These are phyloP conservation scores for Epichloe festucae DNA, from an alignment of 2,329 filamentous ascomycete genomes.

Conservation along the genomic window DNA sequence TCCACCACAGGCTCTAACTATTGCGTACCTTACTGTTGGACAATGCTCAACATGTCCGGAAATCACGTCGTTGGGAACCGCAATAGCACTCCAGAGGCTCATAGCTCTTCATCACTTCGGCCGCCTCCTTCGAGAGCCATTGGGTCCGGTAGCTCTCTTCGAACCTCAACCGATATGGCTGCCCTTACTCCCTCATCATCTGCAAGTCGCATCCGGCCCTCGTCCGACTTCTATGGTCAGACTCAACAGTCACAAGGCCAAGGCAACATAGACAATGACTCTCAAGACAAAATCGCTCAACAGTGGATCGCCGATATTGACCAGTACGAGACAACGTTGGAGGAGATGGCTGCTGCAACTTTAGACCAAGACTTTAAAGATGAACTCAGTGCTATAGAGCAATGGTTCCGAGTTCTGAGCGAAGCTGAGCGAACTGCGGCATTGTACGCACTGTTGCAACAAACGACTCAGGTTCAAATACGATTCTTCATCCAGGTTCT, in stretches of 20 bases:
- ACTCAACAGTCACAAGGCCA: constrained; percentile 55
- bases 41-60: constrained; percentile 52
- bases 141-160: constrained; percentile 71
- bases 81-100: constrained; percentile 92
- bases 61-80: constrained; percentile 67
- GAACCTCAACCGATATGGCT: constrained; percentile 92
- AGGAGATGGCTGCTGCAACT: constrained; percentile 98
- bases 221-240: constrained; percentile 88
- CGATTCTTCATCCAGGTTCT: constrained; percentile 98
- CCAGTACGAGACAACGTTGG: constrained; percentile 95
- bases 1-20: neutral
- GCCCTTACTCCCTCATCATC: constrained; percentile 55
- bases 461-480: constrained; percentile 97
- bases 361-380: constrained; percentile 99
- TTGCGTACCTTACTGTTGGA: constrained; percentile 7
- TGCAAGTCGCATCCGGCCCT: constrained; percentile 75
- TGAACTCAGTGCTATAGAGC: constrained; percentile 95
- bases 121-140: constrained; percentile 69
- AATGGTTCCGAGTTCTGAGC: constrained; percentile 97
- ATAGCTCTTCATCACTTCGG: constrained; percentile 67
- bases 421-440: constrained; percentile 94
- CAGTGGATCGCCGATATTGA: constrained; percentile 99
- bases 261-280: constrained; percentile 58
- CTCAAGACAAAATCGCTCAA: constrained; percentile 85
- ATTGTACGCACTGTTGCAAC: constrained; percentile 87